Conservation (phyloP, 108 stramenopile species). For the Epipyxis sp. region DNA sequence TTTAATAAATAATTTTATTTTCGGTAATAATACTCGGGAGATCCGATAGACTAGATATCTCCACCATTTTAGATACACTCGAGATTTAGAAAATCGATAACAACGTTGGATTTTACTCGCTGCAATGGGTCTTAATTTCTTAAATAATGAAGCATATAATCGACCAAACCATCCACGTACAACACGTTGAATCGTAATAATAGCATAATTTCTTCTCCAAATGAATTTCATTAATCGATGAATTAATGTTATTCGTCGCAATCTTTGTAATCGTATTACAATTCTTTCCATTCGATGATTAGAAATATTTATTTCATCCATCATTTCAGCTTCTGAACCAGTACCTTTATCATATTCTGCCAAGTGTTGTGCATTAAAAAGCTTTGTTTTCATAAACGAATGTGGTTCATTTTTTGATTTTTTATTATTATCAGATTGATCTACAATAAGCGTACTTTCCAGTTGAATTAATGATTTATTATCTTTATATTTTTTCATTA, state of each 20-base stretch:
- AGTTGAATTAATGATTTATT: conserved; percentile 1
- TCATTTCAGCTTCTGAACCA: background rate
- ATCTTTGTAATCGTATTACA: conserved; percentile 2
- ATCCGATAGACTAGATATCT: background rate
- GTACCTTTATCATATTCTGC: background rate
- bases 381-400: background rate
- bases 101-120: background rate
- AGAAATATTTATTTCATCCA: background rate
- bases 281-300: background rate
- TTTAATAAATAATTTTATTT: background rate
- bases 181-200: background rate
- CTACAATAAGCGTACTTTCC: background rate
- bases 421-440: background rate
- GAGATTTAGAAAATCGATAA: background rate
- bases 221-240: background rate
- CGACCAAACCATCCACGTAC: conserved; percentile 1
- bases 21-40: background rate
- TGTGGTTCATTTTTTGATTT: background rate
- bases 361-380: background rate
- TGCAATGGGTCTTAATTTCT: background rate
- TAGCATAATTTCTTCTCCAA: background rate
- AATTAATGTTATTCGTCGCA: background rate
- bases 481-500: background rate
- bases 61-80: background rate
- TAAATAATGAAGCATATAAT: background rate